phyloP scores from a whole-genome alignment of 164 flowering plant species.

The Dillenia suffruticosa region DNA sequence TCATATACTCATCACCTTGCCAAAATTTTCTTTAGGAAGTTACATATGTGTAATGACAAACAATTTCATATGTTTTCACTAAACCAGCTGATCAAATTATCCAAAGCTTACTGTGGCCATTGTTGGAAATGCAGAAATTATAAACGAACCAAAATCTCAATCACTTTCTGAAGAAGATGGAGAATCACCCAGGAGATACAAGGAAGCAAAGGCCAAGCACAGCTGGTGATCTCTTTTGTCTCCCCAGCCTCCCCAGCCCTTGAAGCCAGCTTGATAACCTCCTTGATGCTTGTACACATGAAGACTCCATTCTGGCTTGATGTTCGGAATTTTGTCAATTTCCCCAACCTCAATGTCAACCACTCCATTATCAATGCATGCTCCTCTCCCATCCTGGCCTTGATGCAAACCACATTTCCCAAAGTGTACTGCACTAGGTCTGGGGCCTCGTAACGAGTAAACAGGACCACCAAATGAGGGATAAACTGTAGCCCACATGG shows the following conservation, averaged over 20 bases:
- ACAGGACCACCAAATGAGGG: conserved; percentile 89
- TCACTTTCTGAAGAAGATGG: background rate
- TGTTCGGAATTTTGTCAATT: conserved; percentile 54
- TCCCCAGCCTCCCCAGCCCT: conserved; percentile 99
- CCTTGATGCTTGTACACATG: conserved; percentile 38
- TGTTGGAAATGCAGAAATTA: too few relatives aligned
- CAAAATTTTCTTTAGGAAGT: too few relatives aligned
- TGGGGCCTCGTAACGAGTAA: conserved; percentile 75
- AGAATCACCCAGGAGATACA: conserved; percentile 39
- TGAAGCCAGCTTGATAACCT: conserved; percentile 90
- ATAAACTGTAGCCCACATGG: conserved; percentile 92
- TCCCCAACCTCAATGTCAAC: conserved; percentile 50
- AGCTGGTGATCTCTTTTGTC: conserved; percentile 72
- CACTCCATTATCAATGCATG: conserved; percentile 70
- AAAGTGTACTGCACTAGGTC: conserved; percentile 90
- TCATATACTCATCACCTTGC: too few relatives aligned
- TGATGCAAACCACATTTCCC: conserved; percentile 98
- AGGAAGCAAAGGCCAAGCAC: conserved; percentile 68
- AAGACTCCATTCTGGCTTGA: conserved; percentile 60
- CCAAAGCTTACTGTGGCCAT: too few relatives aligned
- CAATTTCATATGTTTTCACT: too few relatives aligned
- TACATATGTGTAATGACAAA: too few relatives aligned
- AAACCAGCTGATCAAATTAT: too few relatives aligned
- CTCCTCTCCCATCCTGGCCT: conserved; percentile 52
- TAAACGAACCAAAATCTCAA: too few relatives aligned